A percentile compares a stretch with the other conserved stretches of the same genome.
Evolutionary conservation across 352 stramenopile species (phyloP).

Genomic region (Globisporangium perplexum): DNA sequence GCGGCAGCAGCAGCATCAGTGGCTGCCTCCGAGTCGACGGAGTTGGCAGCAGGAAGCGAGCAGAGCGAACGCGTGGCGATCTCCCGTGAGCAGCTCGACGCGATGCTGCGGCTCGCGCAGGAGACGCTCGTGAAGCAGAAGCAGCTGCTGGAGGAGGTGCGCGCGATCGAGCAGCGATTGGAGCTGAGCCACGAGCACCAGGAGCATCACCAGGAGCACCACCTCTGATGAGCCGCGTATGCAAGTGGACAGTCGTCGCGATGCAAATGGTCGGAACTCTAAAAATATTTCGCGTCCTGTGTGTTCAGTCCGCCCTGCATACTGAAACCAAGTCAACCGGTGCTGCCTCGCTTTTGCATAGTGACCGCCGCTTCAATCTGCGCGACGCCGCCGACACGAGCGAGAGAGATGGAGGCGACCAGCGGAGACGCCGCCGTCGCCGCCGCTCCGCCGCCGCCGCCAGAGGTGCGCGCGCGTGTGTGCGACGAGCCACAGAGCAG

Average conservation of each 20-base stretch:
- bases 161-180: conserved; percentile 38
- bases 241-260: too few species aligned
- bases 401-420: background rate
- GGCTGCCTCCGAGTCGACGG: background rate
- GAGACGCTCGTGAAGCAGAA: conserved; percentile 53
- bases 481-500: too few species aligned
- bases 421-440: too few species aligned
- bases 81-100: conserved; percentile 42
- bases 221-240: conserved; percentile 5
- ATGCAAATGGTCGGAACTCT: too few species aligned
- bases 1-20: too few species aligned
- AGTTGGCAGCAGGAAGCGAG: too few species aligned
- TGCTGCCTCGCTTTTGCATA: background rate
- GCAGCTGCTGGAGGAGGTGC: conserved; percentile 59
- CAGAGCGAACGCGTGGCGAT: conserved; percentile 34
- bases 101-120: conserved; percentile 46
- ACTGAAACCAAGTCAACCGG: background rate
- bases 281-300: background rate
- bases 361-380: too few species aligned
- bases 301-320: background rate
- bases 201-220: background rate
- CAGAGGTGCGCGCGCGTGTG: background rate
- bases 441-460: too few species aligned
- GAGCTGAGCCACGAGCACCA: conserved; percentile 1
- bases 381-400: too few species aligned